These are phyloP conservation scores for Diaporthe amygdali DNA, from an alignment of 2,329 filamentous ascomycete genomes.

Conservation along the genomic window DNA sequence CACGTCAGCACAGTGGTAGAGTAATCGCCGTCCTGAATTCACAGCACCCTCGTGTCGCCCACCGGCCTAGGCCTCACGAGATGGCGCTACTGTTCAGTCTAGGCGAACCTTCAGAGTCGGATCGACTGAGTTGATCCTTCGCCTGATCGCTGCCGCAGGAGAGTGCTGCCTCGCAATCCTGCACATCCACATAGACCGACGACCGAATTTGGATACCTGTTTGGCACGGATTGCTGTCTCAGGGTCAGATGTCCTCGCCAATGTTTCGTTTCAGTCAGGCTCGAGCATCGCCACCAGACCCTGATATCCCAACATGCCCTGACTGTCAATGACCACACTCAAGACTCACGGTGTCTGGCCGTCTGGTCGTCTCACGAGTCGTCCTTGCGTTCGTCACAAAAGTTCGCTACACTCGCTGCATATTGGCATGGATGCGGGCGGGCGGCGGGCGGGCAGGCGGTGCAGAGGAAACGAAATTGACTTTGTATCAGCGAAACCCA, in stretches of 20 bases:
- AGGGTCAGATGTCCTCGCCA: background rate
- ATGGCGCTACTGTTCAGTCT: background rate
- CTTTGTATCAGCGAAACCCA: constrained; percentile 10
- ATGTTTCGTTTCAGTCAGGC: constrained; percentile 6
- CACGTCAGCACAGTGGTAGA: background rate
- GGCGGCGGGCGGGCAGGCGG: background rate
- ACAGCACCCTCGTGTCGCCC: background rate
- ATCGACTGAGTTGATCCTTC: background rate
- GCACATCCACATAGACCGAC: background rate
- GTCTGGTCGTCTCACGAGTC: background rate
- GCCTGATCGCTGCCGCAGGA: background rate
- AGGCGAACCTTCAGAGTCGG: constrained; percentile 1
- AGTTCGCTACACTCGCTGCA: background rate
- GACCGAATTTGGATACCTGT: background rate
- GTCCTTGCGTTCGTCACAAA: background rate
- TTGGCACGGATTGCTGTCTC: background rate
- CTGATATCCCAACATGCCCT: background rate
- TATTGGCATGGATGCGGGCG: background rate
- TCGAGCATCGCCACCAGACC: background rate
- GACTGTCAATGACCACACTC: background rate
- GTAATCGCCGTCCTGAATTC: background rate
- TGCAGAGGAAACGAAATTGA: background rate
- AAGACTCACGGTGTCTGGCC: background rate
- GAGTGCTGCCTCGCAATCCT: background rate
- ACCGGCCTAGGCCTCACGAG: background rate